phyloP scores from a whole-genome alignment of 1,284 basidiomycete species.

The Dichomitus squalens region DNA sequence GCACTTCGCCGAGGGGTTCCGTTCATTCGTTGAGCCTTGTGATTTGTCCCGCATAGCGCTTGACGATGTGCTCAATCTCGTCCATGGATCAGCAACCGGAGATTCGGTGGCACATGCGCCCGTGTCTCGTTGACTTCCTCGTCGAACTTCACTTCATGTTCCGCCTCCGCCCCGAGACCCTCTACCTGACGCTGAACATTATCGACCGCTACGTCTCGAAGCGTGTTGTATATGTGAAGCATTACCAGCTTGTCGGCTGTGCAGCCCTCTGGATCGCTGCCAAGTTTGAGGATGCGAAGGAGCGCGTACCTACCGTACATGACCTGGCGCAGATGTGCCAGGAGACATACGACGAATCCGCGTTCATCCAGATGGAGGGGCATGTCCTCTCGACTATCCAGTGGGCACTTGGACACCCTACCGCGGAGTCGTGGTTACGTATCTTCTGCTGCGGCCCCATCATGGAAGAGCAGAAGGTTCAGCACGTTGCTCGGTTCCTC shows the following conservation, averaged over 20 bases:
- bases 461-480: slow-evolving; percentile 86
- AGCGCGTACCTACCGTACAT: slow-evolving; percentile 93
- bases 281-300: slow-evolving; percentile 99
- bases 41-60: slow-evolving; percentile 49
- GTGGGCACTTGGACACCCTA: slow-evolving; percentile 97
- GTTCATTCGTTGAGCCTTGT: not conserved
- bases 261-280: slow-evolving; percentile 98
- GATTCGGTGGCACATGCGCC: slow-evolving; percentile 98
- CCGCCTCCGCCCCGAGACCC: slow-evolving; percentile 94
- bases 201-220: slow-evolving; percentile 99
- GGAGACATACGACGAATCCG: slow-evolving; percentile 93
- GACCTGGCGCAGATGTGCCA: slow-evolving; percentile 95
- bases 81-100: slow-evolving; percentile 99
- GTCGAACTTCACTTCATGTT: slow-evolving; percentile 98
- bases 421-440: slow-evolving; percentile 96
- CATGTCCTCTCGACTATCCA: slow-evolving; percentile 96
- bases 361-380: slow-evolving; percentile 97
- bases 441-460: slow-evolving; percentile 71
- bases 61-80: slow-evolving; percentile 86
- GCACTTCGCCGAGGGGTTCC: not conserved
- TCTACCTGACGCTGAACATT: slow-evolving; percentile 98
- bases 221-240: slow-evolving; percentile 97
- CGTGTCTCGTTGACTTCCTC: slow-evolving; percentile 97
- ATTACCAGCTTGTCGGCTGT: slow-evolving; percentile 99
- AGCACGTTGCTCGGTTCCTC: slow-evolving; percentile 94